Conservation (phyloP, 2,329 filamentous ascomycete genomes). For the Colletotrichum destructivum region DNA sequence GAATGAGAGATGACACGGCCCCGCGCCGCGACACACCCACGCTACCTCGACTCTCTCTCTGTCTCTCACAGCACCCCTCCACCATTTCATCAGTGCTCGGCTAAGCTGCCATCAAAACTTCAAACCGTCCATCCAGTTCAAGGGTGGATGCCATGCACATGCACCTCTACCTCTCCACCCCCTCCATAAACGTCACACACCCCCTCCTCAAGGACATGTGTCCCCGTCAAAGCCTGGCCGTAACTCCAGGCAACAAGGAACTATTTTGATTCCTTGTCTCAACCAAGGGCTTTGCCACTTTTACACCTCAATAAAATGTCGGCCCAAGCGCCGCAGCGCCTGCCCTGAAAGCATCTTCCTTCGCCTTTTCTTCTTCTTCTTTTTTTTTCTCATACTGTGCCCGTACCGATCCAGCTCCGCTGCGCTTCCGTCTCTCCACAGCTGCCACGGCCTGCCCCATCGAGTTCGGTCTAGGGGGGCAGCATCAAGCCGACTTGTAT, state of each 20-base stretch:
- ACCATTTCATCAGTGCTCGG: constrained; percentile 15
- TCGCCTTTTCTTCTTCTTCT: constrained; percentile 37
- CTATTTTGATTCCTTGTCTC: constrained; percentile 43
- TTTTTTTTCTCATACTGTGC: constrained; percentile 43
- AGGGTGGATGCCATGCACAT: constrained; percentile 30
- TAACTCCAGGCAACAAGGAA: constrained; percentile 43
- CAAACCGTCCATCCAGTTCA: constrained; percentile 21
- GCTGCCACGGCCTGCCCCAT: constrained; percentile 25
- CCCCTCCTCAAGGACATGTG: constrained; percentile 26
- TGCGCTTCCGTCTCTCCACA: constrained; percentile 17
- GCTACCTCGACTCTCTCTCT: constrained; percentile 46
- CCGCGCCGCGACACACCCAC: constrained; percentile 35
- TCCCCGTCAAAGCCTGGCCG: constrained; percentile 40
- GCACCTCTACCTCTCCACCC: constrained; percentile 26
- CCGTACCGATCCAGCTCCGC: constrained; percentile 8
- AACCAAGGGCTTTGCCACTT: constrained; percentile 41
- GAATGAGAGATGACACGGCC: constrained; percentile 48
- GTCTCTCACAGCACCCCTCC: constrained; percentile 31
- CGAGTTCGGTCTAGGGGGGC: constrained; percentile 26
- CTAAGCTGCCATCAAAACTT: constrained; percentile 22
- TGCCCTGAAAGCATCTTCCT: constrained; percentile 38
- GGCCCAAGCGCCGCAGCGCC: constrained; percentile 39
- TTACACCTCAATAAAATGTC: constrained; percentile 37
- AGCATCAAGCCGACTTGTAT: constrained; percentile 42
- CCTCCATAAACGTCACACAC: constrained; percentile 37